Evolutionary conservation across 1,139 yeast genomes (phyloP), one percentile per base, ranked within the genome.

Genomic region (Casaregolazyma lundiana): DNA sequence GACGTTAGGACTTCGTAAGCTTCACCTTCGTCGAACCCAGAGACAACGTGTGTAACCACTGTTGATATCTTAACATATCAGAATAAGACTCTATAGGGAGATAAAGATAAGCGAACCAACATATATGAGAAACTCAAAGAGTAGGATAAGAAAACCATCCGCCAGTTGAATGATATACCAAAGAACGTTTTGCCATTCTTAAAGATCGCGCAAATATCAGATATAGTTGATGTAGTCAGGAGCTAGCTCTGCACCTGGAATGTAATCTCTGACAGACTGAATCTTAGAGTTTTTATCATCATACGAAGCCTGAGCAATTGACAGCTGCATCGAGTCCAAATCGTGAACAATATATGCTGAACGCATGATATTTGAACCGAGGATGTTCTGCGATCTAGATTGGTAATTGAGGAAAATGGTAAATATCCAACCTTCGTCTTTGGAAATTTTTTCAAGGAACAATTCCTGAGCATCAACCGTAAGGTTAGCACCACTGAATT

Each of bases 261-360:
- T 34, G 3, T 11, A 26, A 20, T 21, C 43, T 20, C 18, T 30
- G 40, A 63, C 60, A 11, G 49, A 51, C 21, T 53, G 53, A 37
- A 64, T 55, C 9, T 45, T 49, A 17, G 60, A 61, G 16, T 51
- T 35, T 9, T 44, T 49, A n/a, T 48, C 51, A 20, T 58, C 52
- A 38, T 44, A 50, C 8, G 39, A 43, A 4, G 81, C 82, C 56
- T 77, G 85, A 1, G 92, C 96, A 44, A 89, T 50, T 0, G 84
- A 77, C 24, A 85, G 68, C 56, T 79, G 77, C 43, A 66, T 63
- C 51, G 74, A 76, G 19, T 82, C 90, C 52, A 85, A 69, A 62
- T 88, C 89, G 56, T 77, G 87, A 35, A 85, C 95, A 43, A 82
- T 77, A 61, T 87, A 88, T 19, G 84, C 88, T 44, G 77, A 72